A percentile compares a stretch with the other conserved stretches of the same genome.
These are phyloP conservation scores for Rosa multiflora DNA, from an alignment of 306 rosid species.

Conservation along the genomic window DNA sequence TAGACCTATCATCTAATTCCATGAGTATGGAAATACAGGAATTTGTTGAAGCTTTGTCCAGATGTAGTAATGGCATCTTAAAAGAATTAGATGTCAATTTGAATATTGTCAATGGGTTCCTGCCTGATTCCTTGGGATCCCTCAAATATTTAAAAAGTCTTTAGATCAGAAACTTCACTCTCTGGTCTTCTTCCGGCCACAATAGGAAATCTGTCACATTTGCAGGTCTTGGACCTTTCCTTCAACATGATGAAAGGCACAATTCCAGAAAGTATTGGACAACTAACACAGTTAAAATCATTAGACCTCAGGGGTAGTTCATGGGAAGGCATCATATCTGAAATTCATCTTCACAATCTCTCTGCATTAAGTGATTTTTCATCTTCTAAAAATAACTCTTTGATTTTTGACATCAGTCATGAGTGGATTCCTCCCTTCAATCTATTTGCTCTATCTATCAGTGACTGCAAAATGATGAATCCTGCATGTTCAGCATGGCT, in stretches of 20 bases:
- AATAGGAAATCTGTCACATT: slow-evolving; percentile 2
- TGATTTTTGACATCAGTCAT: background rate
- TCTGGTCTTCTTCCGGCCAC: background rate
- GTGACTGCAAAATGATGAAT: background rate
- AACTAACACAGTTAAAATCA: background rate
- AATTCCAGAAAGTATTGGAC: slow-evolving; percentile 11
- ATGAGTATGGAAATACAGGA: background rate
- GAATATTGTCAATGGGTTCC: background rate
- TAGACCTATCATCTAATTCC: background rate
- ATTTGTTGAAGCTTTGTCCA: background rate
- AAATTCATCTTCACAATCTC: slow-evolving; percentile 11
- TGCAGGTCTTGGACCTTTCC: background rate
- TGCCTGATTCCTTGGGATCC: background rate
- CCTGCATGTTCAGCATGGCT: background rate
- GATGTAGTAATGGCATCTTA: background rate
- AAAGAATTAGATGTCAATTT: too few relatives aligned
- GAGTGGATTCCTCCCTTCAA: background rate
- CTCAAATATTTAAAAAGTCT: background rate
- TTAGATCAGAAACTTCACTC: background rate
- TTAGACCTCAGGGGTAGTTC: background rate
- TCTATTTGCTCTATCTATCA: background rate
- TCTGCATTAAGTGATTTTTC: background rate
- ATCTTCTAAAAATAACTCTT: background rate
- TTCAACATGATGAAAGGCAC: slow-evolving; percentile 8
- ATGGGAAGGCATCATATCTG: slow-evolving; percentile 10